A percentile compares a stretch with the other conserved stretches of the same genome.
phyloP scores from a whole-genome alignment of 345 rosid species.

The Hirschfeldia incana region DNA sequence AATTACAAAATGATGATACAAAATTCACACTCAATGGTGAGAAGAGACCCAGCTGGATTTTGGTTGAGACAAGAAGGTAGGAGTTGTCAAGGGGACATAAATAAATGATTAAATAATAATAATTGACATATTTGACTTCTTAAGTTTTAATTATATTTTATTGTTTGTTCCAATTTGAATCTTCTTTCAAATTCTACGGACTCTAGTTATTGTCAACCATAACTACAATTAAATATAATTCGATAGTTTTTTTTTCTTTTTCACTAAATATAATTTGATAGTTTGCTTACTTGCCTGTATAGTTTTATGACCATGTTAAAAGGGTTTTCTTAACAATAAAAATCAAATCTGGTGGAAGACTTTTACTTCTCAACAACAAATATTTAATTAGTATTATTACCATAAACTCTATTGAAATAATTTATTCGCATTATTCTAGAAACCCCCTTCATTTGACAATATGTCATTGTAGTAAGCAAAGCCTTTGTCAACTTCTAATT shows the following conservation, averaged over 20 bases:
- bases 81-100: conserved; percentile 38
- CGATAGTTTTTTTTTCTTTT: neutral
- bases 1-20: neutral
- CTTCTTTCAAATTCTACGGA: conserved; percentile 15
- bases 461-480: neutral
- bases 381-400: neutral
- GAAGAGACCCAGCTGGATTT: conserved; percentile 21
- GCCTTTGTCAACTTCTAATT: conserved; percentile 1
- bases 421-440: conserved; percentile 7
- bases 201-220: conserved; percentile 25
- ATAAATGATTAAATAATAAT: conserved; percentile 6
- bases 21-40: neutral
- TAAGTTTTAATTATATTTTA: neutral
- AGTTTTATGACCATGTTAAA: neutral
- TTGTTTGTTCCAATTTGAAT: conserved; percentile 35
- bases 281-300: neutral
- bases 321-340: neutral
- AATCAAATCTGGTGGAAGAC: neutral
- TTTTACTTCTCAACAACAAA: neutral
- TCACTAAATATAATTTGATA: too few relatives aligned
- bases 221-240: conserved; percentile 10
- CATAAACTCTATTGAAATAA: neutral
- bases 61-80: conserved; percentile 20
- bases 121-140: conserved; percentile 33
- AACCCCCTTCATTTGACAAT: conserved; percentile 13